Conservation (phyloP, 2,329 filamentous ascomycete species). For the Trichoderma gracile region DNA sequence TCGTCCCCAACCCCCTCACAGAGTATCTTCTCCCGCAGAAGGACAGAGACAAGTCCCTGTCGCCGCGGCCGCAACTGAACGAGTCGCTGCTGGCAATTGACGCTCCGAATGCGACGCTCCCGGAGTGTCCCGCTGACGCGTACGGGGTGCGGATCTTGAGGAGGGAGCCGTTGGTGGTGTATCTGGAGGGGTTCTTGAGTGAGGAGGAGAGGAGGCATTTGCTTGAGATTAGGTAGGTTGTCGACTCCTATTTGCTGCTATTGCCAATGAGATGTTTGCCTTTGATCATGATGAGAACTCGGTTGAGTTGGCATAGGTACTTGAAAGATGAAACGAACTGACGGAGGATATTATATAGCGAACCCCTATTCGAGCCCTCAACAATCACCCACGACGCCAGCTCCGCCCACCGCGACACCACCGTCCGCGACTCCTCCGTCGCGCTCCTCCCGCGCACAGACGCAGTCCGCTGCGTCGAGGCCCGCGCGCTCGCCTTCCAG, state of each 20-base stretch:
- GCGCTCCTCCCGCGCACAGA: slow-evolving; percentile 52
- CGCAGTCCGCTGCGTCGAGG: slow-evolving; percentile 49
- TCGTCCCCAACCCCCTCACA: slow-evolving; percentile 48
- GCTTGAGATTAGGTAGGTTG: slow-evolving; percentile 52
- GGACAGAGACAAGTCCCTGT: slow-evolving; percentile 32
- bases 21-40: slow-evolving; percentile 39
- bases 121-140: slow-evolving; percentile 43
- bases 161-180: slow-evolving; percentile 54
- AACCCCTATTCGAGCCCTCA: slow-evolving; percentile 51
- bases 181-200: slow-evolving; percentile 54
- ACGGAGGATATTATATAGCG: slow-evolving; percentile 31
- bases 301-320: too few relatives aligned
- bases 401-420: slow-evolving; percentile 43
- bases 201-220: slow-evolving; percentile 48
- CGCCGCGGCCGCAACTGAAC: slow-evolving; percentile 50
- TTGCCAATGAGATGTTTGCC: too few relatives aligned
- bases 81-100: slow-evolving; percentile 55
- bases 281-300: neutral
- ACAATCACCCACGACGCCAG: slow-evolving; percentile 53
- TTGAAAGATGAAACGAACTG: neutral
- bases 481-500: slow-evolving; percentile 49
- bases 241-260: too few relatives aligned
- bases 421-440: slow-evolving; percentile 54
- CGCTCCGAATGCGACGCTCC: slow-evolving; percentile 38
- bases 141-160: slow-evolving; percentile 52